Evolutionary conservation across 1,284 basidiomycete genomes (phyloP), one percentile per base, ranked within the genome.

Genomic region (Xerocomus amazonicus): DNA sequence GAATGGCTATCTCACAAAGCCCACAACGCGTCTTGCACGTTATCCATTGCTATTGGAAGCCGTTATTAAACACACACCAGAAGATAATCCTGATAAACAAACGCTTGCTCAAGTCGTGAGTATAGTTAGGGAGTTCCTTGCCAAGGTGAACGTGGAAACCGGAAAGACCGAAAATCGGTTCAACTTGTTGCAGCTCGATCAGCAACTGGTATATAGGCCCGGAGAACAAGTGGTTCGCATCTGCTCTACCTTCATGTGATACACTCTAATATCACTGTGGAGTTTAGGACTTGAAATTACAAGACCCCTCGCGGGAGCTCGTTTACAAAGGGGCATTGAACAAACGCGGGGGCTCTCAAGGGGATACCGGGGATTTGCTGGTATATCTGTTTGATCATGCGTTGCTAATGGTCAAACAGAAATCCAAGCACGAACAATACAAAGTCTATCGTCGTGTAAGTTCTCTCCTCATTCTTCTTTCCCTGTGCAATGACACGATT

Each of bases 351-450:
- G 85, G 77, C 6, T 73, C 74, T 6, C 78, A 87, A 59, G 84
- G 84, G 59, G 90, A 92, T 61, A 87, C 76, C 56, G 87, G 93
- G 7, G 96, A 99, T 66, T 75, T 98, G 48, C 83, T 93, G 59
- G 89, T 97, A 5, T 97, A 97, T 75, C 73, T 99, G 58, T 97
- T 99, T 63, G 97, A 99, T 67, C 96, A 99, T 70, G 95, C 95
- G 1, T 73, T 99, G 47, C 74, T 99, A 40, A 92, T 99, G 80
- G 94, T 92, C 57, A 99, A 99, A 74, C 81, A 90, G 60, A 95
- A 86, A 75, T 90, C 88, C 69, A 95, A 96, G 69, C 85, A 87
- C 50, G 95, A 98, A 59, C 90, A 95, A 61, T 89, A 85, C 70
- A 93, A 93, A 66, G 96, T 98, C 19, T 97, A 97, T 66, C 87